These are phyloP conservation scores for Teunomyces kruisii DNA, from an alignment of 805 yeast genomes.

Conservation along the genomic window DNA sequence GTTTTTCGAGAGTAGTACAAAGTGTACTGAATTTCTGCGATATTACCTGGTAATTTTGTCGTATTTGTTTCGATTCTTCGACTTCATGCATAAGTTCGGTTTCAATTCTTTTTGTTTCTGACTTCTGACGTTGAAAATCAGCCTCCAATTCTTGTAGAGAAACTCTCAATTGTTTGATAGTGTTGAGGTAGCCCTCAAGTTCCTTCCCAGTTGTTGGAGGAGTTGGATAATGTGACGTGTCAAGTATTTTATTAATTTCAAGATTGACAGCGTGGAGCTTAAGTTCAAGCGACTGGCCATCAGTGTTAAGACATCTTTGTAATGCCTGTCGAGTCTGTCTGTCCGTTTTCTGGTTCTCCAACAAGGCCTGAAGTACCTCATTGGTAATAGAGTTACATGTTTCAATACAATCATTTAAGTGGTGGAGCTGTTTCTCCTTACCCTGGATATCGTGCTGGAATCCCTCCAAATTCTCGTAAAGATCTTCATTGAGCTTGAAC, in stretches of 20 bases:
- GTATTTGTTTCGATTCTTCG: slow-evolving; percentile 20
- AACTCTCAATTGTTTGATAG: slow-evolving; percentile 18
- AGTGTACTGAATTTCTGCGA: slow-evolving; percentile 17
- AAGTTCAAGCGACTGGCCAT: slow-evolving; percentile 17
- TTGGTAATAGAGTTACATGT: slow-evolving; percentile 15
- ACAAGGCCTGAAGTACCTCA: slow-evolving; percentile 19
- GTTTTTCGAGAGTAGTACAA: slow-evolving; percentile 7
- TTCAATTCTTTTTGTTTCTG: slow-evolving; percentile 19
- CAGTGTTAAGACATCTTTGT: slow-evolving; percentile 13
- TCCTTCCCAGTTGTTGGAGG: slow-evolving; percentile 14
- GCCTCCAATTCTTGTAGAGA: slow-evolving; percentile 21
- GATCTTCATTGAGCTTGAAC: slow-evolving; percentile 35
- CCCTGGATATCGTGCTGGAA: slow-evolving; percentile 32
- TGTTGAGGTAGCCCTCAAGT: slow-evolving; percentile 11
- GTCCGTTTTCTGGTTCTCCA: slow-evolving; percentile 18
- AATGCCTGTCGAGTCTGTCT: slow-evolving; percentile 16
- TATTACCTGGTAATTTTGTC: slow-evolving; percentile 18
- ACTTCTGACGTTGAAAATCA: slow-evolving; percentile 20
- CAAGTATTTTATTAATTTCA: slow-evolving; percentile 16
- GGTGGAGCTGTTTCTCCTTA: slow-evolving; percentile 22
- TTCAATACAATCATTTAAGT: slow-evolving; percentile 13
- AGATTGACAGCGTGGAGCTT: slow-evolving; percentile 22
- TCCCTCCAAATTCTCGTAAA: slow-evolving; percentile 34
- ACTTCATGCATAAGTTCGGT: slow-evolving; percentile 21
- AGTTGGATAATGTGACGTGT: slow-evolving; percentile 9